A percentile compares a stretch with the other conserved stretches of the same genome.
Evolutionary conservation across 192 early-diverging fungal genomes (phyloP).

Genomic region (Cetraspora pellucida): DNA sequence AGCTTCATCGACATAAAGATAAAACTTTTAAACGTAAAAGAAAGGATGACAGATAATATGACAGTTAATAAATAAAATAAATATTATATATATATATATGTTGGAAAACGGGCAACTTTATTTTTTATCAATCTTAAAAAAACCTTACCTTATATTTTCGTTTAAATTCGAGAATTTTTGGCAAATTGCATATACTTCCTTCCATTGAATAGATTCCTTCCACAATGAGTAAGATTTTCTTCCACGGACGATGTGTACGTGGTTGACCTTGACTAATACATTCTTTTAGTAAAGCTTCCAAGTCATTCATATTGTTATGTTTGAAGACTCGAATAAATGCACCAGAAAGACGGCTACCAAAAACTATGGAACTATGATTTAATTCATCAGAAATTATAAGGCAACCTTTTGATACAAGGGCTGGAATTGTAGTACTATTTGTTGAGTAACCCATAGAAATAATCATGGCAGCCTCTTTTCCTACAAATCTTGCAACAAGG

Average conservation of each 20-base stretch:
- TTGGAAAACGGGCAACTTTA: background rate
- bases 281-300: constrained; percentile 81
- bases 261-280: constrained; percentile 95
- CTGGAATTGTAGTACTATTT: constrained; percentile 92
- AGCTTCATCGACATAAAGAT: constrained; percentile 96
- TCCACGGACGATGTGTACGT: constrained; percentile 97
- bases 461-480: constrained; percentile 82
- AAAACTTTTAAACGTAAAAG: constrained; percentile 58
- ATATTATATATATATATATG: background rate
- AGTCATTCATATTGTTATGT: constrained; percentile 84
- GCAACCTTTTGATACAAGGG: constrained; percentile 80
- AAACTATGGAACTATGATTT: constrained; percentile 93
- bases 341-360: constrained; percentile 90
- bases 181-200: constrained; percentile 86
- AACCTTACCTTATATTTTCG: constrained; percentile 78
- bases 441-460: constrained; percentile 98
- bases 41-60: background rate
- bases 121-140: background rate
- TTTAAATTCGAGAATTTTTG: constrained; percentile 85
- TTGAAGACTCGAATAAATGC: constrained; percentile 91
- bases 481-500: constrained; percentile 88
- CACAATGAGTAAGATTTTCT: constrained; percentile 96
- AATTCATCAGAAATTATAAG: constrained; percentile 95
- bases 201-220: constrained; percentile 99
- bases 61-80: background rate